Conservation (phyloP, 805 yeast genomes). For the Candida boleticola region DNA sequence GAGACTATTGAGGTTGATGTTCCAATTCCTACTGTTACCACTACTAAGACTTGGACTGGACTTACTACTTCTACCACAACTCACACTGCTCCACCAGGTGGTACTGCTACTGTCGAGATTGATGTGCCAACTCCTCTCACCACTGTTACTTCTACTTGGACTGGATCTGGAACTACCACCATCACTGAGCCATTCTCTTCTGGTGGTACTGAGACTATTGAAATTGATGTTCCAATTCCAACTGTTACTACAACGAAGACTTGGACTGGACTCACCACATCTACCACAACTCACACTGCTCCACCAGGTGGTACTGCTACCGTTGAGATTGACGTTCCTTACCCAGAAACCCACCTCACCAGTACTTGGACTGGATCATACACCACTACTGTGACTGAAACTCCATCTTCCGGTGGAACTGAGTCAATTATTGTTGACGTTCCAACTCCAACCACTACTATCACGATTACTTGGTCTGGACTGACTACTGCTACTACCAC, state of each 20-base stretch:
- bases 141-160: constrained; percentile 2
- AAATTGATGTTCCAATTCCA: constrained; percentile 4
- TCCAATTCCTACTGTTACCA: constrained; percentile 27
- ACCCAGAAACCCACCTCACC: not conserved
- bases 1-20: constrained; percentile 12
- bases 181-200: not conserved
- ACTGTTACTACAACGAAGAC: constrained; percentile 47
- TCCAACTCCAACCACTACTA: constrained; percentile 2
- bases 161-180: constrained; percentile 8
- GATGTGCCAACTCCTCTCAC: constrained; percentile 4
- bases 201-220: constrained; percentile 3
- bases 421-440: constrained; percentile 3
- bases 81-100: constrained; percentile 1
- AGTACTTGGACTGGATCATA: not conserved
- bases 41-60: constrained; percentile 43
- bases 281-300: constrained; percentile 1
- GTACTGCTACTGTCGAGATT: constrained; percentile 6
- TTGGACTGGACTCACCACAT: constrained; percentile 7
- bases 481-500: constrained; percentile 9
- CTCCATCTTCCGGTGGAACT: constrained; percentile 4
- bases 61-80: not conserved
- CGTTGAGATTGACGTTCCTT: constrained; percentile 4
- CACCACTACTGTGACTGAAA: constrained; percentile 7
- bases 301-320: constrained; percentile 2
- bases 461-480: constrained; percentile 6